A percentile compares a stretch with the other conserved stretches of the same genome.
Evolutionary conservation across 2,329 filamentous ascomycete genomes (phyloP).

Genomic region (Ramichloridium luteum): DNA sequence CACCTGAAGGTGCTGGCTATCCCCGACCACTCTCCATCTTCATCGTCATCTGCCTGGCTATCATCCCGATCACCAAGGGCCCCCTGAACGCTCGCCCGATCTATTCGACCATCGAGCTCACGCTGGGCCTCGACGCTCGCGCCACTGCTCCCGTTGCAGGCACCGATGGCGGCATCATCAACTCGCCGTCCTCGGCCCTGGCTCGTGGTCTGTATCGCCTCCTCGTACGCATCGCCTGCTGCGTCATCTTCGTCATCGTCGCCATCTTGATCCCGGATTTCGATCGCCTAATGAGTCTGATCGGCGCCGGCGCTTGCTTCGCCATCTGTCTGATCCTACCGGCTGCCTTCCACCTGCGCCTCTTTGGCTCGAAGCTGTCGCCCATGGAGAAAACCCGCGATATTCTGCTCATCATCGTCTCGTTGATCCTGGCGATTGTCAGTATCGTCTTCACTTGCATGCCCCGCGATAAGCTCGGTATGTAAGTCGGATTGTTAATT

Average conservation of each 20-base stretch:
- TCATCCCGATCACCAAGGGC: slow-evolving; percentile 93
- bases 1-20: slow-evolving; percentile 48
- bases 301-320: slow-evolving; percentile 83
- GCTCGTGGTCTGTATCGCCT: slow-evolving; percentile 49
- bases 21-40: slow-evolving; percentile 61
- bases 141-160: slow-evolving; percentile 39
- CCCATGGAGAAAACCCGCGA: slow-evolving; percentile 51
- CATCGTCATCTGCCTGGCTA: slow-evolving; percentile 75
- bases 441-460: slow-evolving; percentile 84
- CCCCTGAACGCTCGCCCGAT: slow-evolving; percentile 59
- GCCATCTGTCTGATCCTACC: slow-evolving; percentile 90
- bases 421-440: slow-evolving; percentile 55
- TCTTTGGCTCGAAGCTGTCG: slow-evolving; percentile 65
- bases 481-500: slow-evolving; percentile 9
- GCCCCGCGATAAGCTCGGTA: slow-evolving; percentile 59
- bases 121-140: slow-evolving; percentile 57
- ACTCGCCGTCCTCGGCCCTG: no score
- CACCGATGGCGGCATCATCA: slow-evolving; percentile 38
- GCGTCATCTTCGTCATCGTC: slow-evolving; percentile 63
- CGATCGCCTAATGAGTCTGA: slow-evolving; percentile 80
- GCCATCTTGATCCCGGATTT: slow-evolving; percentile 66
- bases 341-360: slow-evolving; percentile 76
- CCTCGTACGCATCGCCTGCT: slow-evolving; percentile 51
- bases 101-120: slow-evolving; percentile 68
- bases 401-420: slow-evolving; percentile 58